Conservation (phyloP, 164 flowering plant species). For the Berberis thunbergii region DNA sequence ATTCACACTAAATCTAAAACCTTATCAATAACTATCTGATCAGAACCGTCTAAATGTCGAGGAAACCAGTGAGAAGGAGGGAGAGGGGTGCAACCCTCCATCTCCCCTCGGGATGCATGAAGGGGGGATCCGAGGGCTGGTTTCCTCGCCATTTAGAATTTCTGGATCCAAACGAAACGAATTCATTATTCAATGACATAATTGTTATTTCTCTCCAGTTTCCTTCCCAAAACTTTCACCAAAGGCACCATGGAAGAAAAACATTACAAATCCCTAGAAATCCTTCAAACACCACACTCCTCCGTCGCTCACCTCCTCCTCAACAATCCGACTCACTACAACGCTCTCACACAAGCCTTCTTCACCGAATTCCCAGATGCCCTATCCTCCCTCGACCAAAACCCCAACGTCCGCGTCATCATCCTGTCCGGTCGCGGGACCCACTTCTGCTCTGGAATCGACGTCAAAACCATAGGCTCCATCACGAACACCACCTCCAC, state of each 20-base stretch:
- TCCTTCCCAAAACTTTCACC: neutral
- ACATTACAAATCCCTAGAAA: neutral
- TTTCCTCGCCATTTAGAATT: too few relatives aligned
- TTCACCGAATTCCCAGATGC: conserved; percentile 74
- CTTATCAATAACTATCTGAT: neutral
- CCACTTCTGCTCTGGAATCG: conserved; percentile 89
- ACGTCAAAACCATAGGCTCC: conserved; percentile 32
- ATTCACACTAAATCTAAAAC: neutral
- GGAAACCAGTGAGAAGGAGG: too few relatives aligned
- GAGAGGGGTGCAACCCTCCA: too few relatives aligned
- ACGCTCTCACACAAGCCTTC: conserved; percentile 69
- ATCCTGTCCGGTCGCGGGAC: conserved; percentile 48
- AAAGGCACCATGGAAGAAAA: neutral
- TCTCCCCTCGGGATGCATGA: too few relatives aligned
- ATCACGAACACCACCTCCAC: neutral
- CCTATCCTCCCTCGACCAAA: conserved; percentile 52
- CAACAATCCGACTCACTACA: conserved; percentile 48
- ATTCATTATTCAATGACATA: neutral
- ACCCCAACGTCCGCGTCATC: conserved; percentile 53
- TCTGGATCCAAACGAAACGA: too few relatives aligned
- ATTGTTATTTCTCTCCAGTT: neutral
- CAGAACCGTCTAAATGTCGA: too few relatives aligned
- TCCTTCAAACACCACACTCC: conserved; percentile 12
- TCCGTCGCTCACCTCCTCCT: conserved; percentile 37
- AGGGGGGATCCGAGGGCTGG: too few relatives aligned